Evolutionary conservation across 1,284 basidiomycete genomes (phyloP).

Genomic region (Heterobasidion annosum): DNA sequence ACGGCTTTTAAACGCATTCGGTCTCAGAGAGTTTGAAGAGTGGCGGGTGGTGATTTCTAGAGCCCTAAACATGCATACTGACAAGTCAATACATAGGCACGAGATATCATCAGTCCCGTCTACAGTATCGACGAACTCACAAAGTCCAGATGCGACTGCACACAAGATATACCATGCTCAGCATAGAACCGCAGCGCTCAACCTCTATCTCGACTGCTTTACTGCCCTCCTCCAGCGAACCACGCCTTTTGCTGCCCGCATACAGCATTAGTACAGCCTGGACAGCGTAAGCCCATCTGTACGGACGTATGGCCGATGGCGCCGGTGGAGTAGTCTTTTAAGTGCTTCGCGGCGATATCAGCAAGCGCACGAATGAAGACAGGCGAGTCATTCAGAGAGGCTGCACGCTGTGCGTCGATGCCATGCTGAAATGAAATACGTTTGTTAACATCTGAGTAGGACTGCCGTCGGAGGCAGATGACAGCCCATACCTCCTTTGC

Average conservation of each 20-base stretch:
- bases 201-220: too few species aligned
- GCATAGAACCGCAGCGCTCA: too few species aligned
- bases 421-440: slow-evolving; percentile 53
- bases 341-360: slow-evolving; percentile 83
- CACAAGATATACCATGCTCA: too few species aligned
- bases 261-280: slow-evolving; percentile 84
- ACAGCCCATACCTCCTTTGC: slow-evolving; percentile 68
- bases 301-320: slow-evolving; percentile 56
- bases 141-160: too few species aligned
- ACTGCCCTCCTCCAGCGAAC: slow-evolving; percentile 57
- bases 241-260: slow-evolving; percentile 87
- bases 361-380: slow-evolving; percentile 96
- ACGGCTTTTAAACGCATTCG: too few species aligned
- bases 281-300: slow-evolving; percentile 87
- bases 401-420: slow-evolving; percentile 85
- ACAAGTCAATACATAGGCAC: too few species aligned
- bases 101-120: too few species aligned
- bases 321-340: slow-evolving; percentile 52
- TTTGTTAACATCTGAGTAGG: too few species aligned
- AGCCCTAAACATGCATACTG: too few species aligned
- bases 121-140: too few species aligned
- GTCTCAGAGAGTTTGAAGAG: too few species aligned
- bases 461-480: not conserved
- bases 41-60: too few species aligned
- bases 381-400: slow-evolving; percentile 96